Evolutionary conservation across 108 stramenopile species (phyloP), one percentile per base, ranked within the genome.

Genomic region (Fistulifera pelliculosa): DNA sequence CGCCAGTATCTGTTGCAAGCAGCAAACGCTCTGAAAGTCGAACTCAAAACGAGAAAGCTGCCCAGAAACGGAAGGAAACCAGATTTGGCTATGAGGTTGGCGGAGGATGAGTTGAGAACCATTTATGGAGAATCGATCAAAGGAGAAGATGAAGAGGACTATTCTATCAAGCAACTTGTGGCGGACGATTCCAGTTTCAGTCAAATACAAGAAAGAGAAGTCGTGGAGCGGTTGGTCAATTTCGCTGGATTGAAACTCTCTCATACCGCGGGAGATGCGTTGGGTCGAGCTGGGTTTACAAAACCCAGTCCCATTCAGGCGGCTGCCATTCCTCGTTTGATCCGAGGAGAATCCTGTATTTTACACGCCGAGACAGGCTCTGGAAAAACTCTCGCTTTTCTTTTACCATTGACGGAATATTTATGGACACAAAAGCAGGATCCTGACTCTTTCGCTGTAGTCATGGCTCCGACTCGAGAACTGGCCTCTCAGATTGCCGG

Each of bases 401-500:
- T 94, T 24, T 49, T 90, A 14, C 93, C 49, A 3, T 80, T 94
- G 50, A 83, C 87, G 0, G 86, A 87, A 66, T 67, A 61, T 39
- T 47, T 87, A n/a, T 88, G 91, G 91, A 58, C 61, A 38, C 50
- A 69, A 26, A 52, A 66, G 21, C 56, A 70, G 44, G 73, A 65
- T 17, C 35, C 58, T 51, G 49, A 65, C 39, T 55, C 62, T 8
- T 81, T 71, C 42, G 71, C 81, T 24, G 27, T 96, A 4, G 75
- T 98, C 62, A 40, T 96, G 47, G 85, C 90, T 8, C 97, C 97
- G 31, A 95, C 94, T 10, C 63, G 94, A 23, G 97, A 98, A 62
- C 65, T 98, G 49, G 97, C 94, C 1, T 77, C 90, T 12, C 97
- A 98, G 71, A 86, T 94, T 4, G 87, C 87, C 1, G 86, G 87